Evolutionary conservation across 352 stramenopile genomes (phyloP).

Genomic region (Pythium periplocum): DNA sequence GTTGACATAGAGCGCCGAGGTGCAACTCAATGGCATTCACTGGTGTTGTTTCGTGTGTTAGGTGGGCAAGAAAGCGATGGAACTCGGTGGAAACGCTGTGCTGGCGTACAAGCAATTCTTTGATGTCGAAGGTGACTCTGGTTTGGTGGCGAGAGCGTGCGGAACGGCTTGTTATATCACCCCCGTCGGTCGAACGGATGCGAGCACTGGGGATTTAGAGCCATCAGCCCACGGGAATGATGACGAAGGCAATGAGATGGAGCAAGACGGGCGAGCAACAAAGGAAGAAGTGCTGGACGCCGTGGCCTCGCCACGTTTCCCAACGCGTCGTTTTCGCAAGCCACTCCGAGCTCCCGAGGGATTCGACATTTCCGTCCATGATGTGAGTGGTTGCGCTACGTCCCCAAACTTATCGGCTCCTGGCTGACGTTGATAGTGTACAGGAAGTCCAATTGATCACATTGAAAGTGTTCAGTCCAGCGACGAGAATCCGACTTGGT

Average conservation of each 20-base stretch:
- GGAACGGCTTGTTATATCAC: slow-evolving; percentile 89
- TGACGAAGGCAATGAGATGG: slow-evolving; percentile 20
- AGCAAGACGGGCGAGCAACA: no score
- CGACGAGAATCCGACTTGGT: slow-evolving; percentile 67
- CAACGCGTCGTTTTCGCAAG: slow-evolving; percentile 46
- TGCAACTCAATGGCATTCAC: background rate
- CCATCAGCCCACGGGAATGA: slow-evolving; percentile 26
- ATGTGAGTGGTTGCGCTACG: slow-evolving; percentile 30
- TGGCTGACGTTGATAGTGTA: background rate
- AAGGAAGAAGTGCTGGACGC: background rate
- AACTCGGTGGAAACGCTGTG: slow-evolving; percentile 97
- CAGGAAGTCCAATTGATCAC: slow-evolving; percentile 95
- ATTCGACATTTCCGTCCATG: slow-evolving; percentile 72
- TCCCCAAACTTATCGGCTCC: background rate
- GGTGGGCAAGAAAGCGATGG: slow-evolving; percentile 95
- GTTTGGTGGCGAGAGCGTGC: slow-evolving; percentile 94
- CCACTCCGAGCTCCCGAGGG: slow-evolving; percentile 44
- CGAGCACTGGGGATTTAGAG: slow-evolving; percentile 8
- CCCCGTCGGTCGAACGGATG: slow-evolving; percentile 40
- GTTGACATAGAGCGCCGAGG: background rate
- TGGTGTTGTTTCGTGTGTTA: slow-evolving; percentile 33
- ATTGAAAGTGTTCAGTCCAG: slow-evolving; percentile 88
- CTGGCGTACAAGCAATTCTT: slow-evolving; percentile 98
- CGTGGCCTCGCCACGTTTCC: slow-evolving; percentile 42
- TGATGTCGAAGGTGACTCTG: slow-evolving; percentile 98